Percentiles rank a stretch among this genome's conserved stretches.
phyloP scores from a whole-genome alignment of 2,329 filamentous ascomycete genomes.

The Pleoardoris graminearum region DNA sequence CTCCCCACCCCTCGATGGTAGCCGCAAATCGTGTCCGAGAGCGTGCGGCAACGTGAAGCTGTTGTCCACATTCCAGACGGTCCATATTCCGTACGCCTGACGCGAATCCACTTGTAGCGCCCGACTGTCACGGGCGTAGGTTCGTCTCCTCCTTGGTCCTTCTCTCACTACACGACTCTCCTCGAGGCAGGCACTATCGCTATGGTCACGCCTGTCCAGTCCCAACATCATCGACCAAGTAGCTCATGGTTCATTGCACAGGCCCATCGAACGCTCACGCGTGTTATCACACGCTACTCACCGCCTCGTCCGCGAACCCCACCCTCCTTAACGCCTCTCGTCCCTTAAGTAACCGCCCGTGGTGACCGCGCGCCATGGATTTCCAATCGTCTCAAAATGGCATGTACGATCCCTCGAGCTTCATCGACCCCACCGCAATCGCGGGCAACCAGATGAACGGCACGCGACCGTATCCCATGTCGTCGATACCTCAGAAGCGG shows the following conservation, averaged over 20 bases:
- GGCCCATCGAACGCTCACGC: slow-evolving; percentile 33
- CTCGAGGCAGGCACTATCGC: slow-evolving; percentile 19
- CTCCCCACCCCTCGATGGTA: slow-evolving; percentile 23
- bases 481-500: slow-evolving; percentile 91
- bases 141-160: slow-evolving; percentile 17
- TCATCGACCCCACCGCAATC: slow-evolving; percentile 48
- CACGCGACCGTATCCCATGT: slow-evolving; percentile 84
- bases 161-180: slow-evolving; percentile 9
- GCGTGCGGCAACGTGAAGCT: slow-evolving; percentile 39
- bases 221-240: slow-evolving; percentile 32
- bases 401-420: slow-evolving; percentile 43
- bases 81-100: slow-evolving; percentile 32
- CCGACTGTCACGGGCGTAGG: slow-evolving; percentile 30
- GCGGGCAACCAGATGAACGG: slow-evolving; percentile 60
- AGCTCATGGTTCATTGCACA: slow-evolving; percentile 31
- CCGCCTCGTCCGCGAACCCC: background rate
- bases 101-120: slow-evolving; percentile 32
- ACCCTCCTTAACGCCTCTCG: slow-evolving; percentile 17
- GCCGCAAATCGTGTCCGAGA: slow-evolving; percentile 40
- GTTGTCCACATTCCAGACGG: slow-evolving; percentile 34
- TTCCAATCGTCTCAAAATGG: slow-evolving; percentile 43
- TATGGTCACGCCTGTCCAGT: slow-evolving; percentile 30
- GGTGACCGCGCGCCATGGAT: slow-evolving; percentile 38
- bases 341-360: slow-evolving; percentile 6
- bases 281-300: slow-evolving; percentile 17